These are phyloP conservation scores for Kewa caespitosa DNA, from an alignment of 179 eudicot genomes.

Conservation along the genomic window DNA sequence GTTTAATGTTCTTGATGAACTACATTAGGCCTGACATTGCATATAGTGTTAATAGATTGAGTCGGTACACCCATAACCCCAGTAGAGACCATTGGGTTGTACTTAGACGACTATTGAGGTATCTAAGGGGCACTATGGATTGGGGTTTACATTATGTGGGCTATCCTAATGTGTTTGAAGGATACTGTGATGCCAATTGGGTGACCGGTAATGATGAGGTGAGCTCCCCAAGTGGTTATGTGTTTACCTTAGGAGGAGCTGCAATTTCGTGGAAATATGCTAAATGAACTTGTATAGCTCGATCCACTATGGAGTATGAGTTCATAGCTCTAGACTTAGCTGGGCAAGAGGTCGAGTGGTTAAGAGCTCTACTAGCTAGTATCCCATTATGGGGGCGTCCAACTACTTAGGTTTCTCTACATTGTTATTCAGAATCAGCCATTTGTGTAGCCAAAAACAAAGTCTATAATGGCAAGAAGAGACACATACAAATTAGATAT, in stretches of 20 bases:
- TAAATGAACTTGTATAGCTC: conserved; percentile 7
- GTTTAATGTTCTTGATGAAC: conserved; percentile 11
- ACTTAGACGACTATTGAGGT: neutral
- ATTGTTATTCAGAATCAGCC: conserved; percentile 7
- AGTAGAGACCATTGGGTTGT: neutral
- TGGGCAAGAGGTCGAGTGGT: neutral
- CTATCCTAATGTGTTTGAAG: conserved; percentile 8
- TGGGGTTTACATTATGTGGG: conserved; percentile 14
- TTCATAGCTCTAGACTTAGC: neutral
- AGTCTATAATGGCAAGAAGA: neutral
- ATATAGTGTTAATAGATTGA: conserved; percentile 5
- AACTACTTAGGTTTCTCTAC: neutral
- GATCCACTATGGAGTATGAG: conserved; percentile 9
- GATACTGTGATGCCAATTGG: conserved; percentile 19
- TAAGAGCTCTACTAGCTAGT: neutral
- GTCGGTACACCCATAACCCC: conserved; percentile 21
- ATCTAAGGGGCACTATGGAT: conserved; percentile 4
- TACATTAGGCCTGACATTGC: conserved; percentile 15
- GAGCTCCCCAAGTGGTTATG: conserved; percentile 18
- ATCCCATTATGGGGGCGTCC: neutral
- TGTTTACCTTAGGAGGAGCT: neutral
- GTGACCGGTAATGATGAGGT: conserved; percentile 5
- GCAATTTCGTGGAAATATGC: conserved; percentile 9
- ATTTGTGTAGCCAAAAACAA: neutral
- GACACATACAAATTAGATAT: neutral